phyloP scores from a whole-genome alignment of 441 rosid genomes.

The Arabidopsis hybrid region DNA sequence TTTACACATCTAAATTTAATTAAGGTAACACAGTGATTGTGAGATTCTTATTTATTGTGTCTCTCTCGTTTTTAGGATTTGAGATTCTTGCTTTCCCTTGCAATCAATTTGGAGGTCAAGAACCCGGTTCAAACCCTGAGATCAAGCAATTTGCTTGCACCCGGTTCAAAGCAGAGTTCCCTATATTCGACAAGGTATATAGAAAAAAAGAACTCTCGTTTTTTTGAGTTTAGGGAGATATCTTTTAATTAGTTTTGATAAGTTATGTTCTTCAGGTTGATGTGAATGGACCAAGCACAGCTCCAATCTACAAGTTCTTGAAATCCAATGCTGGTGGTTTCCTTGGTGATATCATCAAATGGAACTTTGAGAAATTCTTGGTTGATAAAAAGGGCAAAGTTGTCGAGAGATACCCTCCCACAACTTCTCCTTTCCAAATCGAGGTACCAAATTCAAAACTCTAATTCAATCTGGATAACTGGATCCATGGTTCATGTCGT shows the following conservation, averaged over 20 bases:
- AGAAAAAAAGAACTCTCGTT: not conserved
- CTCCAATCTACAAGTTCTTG: conserved; percentile 71
- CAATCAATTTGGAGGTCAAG: conserved; percentile 78
- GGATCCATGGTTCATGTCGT: not conserved
- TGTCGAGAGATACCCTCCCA: conserved; percentile 70
- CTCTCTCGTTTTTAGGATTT: conserved; percentile 50
- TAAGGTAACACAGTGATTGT: conserved; percentile 1
- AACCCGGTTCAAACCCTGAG: conserved; percentile 69
- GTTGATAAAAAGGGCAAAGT: conserved; percentile 73
- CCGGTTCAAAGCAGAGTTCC: conserved; percentile 72
- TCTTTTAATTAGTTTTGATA: conserved; percentile 29
- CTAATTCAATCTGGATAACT: not conserved
- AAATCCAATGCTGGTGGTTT: conserved; percentile 70
- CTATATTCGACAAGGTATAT: conserved; percentile 69
- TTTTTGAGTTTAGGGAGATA: not conserved
- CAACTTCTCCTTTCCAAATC: conserved; percentile 76
- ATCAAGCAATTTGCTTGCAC: conserved; percentile 71
- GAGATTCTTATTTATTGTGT: not conserved
- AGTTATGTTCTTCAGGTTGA: conserved; percentile 51
- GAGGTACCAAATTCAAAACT: conserved; percentile 51
- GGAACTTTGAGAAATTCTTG: conserved; percentile 83
- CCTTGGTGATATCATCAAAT: conserved; percentile 67
- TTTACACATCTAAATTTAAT: not conserved
- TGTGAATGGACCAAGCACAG: conserved; percentile 75
- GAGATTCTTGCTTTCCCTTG: conserved; percentile 82